phyloP scores from a whole-genome alignment of 164 flowering plant species.

The Amborella trichopoda region DNA sequence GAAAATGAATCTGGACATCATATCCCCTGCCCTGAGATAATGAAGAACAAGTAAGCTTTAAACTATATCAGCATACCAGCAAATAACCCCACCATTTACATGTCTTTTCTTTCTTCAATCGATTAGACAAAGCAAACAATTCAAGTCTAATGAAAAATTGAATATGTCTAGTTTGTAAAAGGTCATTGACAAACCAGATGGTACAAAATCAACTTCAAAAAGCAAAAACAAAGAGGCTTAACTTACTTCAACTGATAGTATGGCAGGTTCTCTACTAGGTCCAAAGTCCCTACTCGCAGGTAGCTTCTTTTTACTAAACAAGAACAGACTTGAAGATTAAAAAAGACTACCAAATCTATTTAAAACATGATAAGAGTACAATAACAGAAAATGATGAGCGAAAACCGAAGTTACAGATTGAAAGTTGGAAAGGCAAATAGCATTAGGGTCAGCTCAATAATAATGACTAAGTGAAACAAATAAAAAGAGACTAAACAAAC shows the following conservation, averaged over 20 bases:
- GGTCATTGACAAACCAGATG: no score
- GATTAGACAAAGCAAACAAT: not conserved
- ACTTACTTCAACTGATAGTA: slow-evolving; percentile 84
- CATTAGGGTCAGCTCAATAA: no score
- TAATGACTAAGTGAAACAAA: no score
- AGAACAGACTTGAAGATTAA: no score
- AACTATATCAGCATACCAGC: not conserved
- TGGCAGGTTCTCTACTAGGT: slow-evolving; percentile 63
- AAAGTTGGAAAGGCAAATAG: no score
- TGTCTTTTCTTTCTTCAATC: not conserved
- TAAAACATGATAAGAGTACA: no score
- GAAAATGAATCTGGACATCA: slow-evolving; percentile 63
- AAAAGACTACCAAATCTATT: no score
- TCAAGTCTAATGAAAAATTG: not conserved
- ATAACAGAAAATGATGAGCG: no score
- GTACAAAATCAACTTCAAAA: no score
- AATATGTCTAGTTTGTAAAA: no score
- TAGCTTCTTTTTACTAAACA: slow-evolving; percentile 35
- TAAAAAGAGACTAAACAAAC: no score
- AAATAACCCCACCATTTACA: not conserved
- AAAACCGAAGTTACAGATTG: no score
- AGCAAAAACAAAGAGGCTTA: not conserved
- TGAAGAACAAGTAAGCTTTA: not conserved
- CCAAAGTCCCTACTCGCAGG: slow-evolving; percentile 29
- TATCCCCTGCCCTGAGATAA: slow-evolving; percentile 80